Percentiles rank a stretch among this genome's conserved stretches.
Conservation (phyloP, 768 basidiomycete species). For the Gautieria morchelliformis region DNA sequence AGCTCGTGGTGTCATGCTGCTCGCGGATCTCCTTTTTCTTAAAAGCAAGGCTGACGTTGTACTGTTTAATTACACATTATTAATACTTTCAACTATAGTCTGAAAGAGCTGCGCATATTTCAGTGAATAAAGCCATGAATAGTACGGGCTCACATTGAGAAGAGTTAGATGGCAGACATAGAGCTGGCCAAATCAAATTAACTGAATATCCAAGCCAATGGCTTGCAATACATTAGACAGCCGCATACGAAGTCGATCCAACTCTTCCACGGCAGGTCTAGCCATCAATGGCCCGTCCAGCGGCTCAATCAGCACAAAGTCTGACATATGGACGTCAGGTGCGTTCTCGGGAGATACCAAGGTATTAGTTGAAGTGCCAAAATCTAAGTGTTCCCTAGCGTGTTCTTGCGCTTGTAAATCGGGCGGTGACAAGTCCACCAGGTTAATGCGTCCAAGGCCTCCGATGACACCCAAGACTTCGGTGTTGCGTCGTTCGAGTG, state of each 20-base stretch:
- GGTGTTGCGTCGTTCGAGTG: constrained; percentile 20
- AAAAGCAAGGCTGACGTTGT: no score
- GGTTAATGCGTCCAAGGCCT: constrained; percentile 48
- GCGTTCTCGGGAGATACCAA: not conserved
- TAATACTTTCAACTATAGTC: no score
- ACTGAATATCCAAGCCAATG: not conserved
- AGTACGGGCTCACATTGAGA: no score
- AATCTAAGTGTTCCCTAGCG: constrained; percentile 51
- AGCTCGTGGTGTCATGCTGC: no score
- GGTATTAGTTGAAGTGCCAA: not conserved
- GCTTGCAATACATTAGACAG: not conserved
- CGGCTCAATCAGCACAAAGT: not conserved
- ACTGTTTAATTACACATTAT: no score
- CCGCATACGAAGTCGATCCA: not conserved
- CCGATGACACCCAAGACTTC: constrained; percentile 47
- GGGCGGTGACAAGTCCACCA: constrained; percentile 62
- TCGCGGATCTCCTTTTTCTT: no score
- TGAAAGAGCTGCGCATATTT: no score
- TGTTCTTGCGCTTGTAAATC: constrained; percentile 77
- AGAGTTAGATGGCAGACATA: no score
- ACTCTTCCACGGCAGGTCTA: not conserved
- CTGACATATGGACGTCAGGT: not conserved
- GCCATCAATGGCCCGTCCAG: not conserved
- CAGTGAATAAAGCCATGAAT: no score
- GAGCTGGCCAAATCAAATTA: not conserved